A percentile compares a stretch with the other conserved stretches of the same genome.
phyloP scores from a whole-genome alignment of 2,329 filamentous ascomycete genomes.

The Neophaeococcomyces aloes region DNA sequence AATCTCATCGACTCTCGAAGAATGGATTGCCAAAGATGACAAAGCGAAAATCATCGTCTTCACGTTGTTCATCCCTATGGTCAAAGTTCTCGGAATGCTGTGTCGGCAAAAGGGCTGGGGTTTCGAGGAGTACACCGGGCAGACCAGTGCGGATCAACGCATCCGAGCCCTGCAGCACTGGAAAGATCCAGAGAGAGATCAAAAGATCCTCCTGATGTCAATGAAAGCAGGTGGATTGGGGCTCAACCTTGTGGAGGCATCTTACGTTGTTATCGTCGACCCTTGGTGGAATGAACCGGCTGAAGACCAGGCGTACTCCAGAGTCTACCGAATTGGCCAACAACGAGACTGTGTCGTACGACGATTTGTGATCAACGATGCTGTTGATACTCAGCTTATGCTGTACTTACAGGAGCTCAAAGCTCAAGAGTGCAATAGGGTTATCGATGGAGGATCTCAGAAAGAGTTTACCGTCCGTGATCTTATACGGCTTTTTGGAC shows the following conservation, averaged over 20 bases:
- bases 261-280: conserved; percentile 46
- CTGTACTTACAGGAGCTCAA: conserved; percentile 48
- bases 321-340: conserved; percentile 46
- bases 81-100: conserved; percentile 41
- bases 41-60: conserved; percentile 50
- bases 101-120: conserved; percentile 42
- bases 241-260: conserved; percentile 52
- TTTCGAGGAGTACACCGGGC: conserved; percentile 39
- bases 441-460: conserved; percentile 11
- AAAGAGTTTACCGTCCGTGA: conserved; percentile 15
- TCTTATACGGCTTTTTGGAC: conserved; percentile 24
- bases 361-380: conserved; percentile 45
- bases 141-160: conserved; percentile 35
- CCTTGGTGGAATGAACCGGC: conserved; percentile 52
- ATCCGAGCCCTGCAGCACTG: conserved; percentile 40
- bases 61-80: conserved; percentile 47
- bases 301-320: conserved; percentile 51
- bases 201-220: conserved; percentile 44
- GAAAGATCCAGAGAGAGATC: conserved; percentile 25
- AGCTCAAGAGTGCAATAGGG: conserved; percentile 31
- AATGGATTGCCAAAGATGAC: conserved; percentile 35
- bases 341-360: conserved; percentile 48
- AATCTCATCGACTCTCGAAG: conserved; percentile 21
- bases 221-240: conserved; percentile 48
- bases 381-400: conserved; percentile 48